phyloP scores from a whole-genome alignment of 345 rosid genomes.

The Syzygium oleosum region DNA sequence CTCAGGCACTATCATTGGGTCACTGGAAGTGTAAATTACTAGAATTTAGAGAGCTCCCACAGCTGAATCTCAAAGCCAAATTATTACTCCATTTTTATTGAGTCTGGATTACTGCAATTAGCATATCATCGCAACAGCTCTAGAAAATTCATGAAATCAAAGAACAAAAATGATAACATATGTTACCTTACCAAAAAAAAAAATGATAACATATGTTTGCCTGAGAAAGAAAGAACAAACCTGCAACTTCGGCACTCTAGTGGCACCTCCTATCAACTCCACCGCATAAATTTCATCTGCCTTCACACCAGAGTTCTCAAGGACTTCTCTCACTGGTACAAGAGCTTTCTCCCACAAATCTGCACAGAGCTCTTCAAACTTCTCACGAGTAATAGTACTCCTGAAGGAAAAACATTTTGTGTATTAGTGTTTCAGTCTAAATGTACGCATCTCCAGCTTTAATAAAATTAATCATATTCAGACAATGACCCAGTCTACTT shows the following conservation, averaged over 20 bases:
- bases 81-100: not conserved
- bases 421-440: not conserved
- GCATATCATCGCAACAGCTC: not conserved
- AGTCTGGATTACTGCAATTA: not conserved
- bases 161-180: not conserved
- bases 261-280: constrained; percentile 96
- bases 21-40: not conserved
- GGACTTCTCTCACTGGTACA: constrained; percentile 67
- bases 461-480: not conserved
- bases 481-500: not conserved
- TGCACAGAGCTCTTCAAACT: constrained; percentile 91
- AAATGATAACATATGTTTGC: not conserved
- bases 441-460: not conserved
- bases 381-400: constrained; percentile 92
- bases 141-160: not conserved
- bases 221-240: constrained; percentile 27
- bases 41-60: not conserved
- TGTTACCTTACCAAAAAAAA: no score
- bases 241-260: constrained; percentile 99
- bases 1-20: not conserved
- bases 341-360: constrained; percentile 95
- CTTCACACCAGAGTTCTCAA: constrained; percentile 67
- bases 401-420: constrained; percentile 26
- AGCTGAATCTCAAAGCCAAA: not conserved
- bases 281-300: constrained; percentile 77